Percentiles rank a stretch among this genome's conserved stretches.
These are phyloP conservation scores for Parsonsia alboflavescens DNA, from an alignment of 257 asterid genomes.

Conservation along the genomic window DNA sequence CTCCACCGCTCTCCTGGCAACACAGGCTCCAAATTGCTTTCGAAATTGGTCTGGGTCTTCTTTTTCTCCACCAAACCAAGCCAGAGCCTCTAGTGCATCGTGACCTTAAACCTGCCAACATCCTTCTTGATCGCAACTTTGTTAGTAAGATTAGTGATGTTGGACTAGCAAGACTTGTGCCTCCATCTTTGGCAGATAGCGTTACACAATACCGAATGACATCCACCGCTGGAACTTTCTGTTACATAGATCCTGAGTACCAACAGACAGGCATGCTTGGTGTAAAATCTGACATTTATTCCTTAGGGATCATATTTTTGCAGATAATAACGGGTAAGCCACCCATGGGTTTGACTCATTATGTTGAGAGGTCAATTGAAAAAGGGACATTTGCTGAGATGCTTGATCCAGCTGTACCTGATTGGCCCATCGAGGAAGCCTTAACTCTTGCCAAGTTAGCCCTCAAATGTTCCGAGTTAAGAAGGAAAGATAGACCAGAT, in stretches of 20 bases:
- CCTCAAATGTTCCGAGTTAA: slow-evolving; percentile 62
- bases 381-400: slow-evolving; percentile 50
- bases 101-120: slow-evolving; percentile 83
- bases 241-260: slow-evolving; percentile 95
- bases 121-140: slow-evolving; percentile 72
- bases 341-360: slow-evolving; percentile 85
- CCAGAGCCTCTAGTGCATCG: slow-evolving; percentile 95
- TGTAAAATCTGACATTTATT: slow-evolving; percentile 82
- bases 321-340: slow-evolving; percentile 73
- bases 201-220: slow-evolving; percentile 93
- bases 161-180: slow-evolving; percentile 92
- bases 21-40: slow-evolving; percentile 77
- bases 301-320: slow-evolving; percentile 73
- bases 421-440: slow-evolving; percentile 85
- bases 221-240: slow-evolving; percentile 91
- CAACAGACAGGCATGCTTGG: slow-evolving; percentile 99
- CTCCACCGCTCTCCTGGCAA: slow-evolving; percentile 78
- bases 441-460: slow-evolving; percentile 55
- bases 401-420: slow-evolving; percentile 58
- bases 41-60: slow-evolving; percentile 78
- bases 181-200: slow-evolving; percentile 70
- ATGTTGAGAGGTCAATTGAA: slow-evolving; percentile 70
- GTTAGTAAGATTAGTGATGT: slow-evolving; percentile 90
- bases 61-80: slow-evolving; percentile 87
- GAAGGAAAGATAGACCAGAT: slow-evolving; percentile 94